Percentiles rank a stretch among this genome's conserved stretches.
Conservation (phyloP, 345 rosid species). For the Microcos paniculata region DNA sequence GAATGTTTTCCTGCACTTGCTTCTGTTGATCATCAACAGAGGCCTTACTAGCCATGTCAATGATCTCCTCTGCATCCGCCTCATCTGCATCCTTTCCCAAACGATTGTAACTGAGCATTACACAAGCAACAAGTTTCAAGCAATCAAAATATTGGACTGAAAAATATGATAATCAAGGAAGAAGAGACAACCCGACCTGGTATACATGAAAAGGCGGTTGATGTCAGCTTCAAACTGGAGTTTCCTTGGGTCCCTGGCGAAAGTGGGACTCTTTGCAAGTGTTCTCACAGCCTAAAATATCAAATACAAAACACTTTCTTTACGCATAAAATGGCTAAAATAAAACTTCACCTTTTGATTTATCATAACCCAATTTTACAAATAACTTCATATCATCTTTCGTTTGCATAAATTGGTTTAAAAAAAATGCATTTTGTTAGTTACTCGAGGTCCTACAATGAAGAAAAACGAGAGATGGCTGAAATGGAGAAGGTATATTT, state of each 20-base stretch:
- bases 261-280: constrained; percentile 66
- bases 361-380: neutral
- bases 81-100: constrained; percentile 75
- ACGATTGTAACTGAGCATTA: constrained; percentile 57
- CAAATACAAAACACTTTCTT: neutral
- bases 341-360: neutral
- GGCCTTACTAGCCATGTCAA: constrained; percentile 76
- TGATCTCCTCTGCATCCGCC: constrained; percentile 81
- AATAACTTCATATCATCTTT: neutral
- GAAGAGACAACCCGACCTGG: constrained; percentile 47
- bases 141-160: neutral
- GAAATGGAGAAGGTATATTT: neutral
- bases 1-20: constrained; percentile 81
- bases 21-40: constrained; percentile 71
- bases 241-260: constrained; percentile 67
- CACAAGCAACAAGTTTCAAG: constrained; percentile 7
- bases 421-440: neutral
- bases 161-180: neutral
- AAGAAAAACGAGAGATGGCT: neutral
- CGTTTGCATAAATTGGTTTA: neutral
- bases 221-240: constrained; percentile 79
- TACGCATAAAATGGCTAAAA: neutral
- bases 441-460: neutral
- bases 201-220: constrained; percentile 71
- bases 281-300: constrained; percentile 58